Evolutionary conservation across 1,139 yeast genomes (phyloP).

Genomic region (Groenewaldozyma sp.): DNA sequence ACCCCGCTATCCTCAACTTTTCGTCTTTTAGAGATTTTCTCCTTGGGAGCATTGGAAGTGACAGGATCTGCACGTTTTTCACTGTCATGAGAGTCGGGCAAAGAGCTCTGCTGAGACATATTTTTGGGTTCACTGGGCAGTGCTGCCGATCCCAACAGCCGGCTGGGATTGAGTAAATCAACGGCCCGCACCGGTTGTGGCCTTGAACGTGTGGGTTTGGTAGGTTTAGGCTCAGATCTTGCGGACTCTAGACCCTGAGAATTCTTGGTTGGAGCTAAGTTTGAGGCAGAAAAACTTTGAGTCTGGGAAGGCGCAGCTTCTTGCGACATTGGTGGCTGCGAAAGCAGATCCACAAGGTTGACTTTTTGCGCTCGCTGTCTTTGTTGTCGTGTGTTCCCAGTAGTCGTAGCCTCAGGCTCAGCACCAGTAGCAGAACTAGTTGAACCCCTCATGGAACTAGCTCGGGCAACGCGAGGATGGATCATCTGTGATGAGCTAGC

Average conservation of each 20-base stretch:
- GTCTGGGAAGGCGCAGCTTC: background rate
- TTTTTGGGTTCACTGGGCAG: too few relatives aligned
- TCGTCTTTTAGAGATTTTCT: background rate
- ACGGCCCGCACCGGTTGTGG: background rate
- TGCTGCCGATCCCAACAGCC: too few relatives aligned
- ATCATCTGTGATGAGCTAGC: slow-evolving; percentile 7
- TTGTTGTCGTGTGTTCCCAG: background rate
- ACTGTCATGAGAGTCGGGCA: background rate
- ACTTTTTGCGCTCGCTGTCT: background rate
- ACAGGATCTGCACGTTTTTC: background rate
- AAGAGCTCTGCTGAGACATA: background rate
- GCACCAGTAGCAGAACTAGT: too few relatives aligned
- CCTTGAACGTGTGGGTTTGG: background rate
- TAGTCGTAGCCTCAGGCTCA: background rate
- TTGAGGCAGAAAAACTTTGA: background rate
- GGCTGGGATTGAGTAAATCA: background rate
- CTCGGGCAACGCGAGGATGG: background rate
- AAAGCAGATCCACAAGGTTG: background rate
- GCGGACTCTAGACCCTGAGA: too few relatives aligned
- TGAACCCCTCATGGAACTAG: too few relatives aligned
- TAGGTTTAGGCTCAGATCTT: background rate
- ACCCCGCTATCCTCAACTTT: background rate
- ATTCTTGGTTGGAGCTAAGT: background rate
- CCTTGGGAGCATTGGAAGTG: background rate
- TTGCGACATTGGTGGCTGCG: background rate